Base-by-base conservation (phyloP, 768 basidiomycete species). In the Paxillus involutus region DNA sequence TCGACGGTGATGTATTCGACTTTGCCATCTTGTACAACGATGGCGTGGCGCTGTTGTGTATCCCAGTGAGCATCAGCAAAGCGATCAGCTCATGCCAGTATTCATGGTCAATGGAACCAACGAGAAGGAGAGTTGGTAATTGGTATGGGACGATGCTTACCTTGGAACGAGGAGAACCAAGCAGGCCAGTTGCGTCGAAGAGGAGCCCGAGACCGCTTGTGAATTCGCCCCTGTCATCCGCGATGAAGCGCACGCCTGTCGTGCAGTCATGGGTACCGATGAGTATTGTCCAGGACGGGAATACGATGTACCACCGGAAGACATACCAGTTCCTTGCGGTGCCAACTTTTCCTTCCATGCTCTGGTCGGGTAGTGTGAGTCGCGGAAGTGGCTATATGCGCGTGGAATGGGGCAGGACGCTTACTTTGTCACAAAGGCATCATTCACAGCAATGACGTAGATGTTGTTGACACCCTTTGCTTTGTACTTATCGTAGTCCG, bases 401-500 rank as follows among this genome's bases (percentile, higher is more conserved):
- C 39, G 39, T 45, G 26, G 13, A 41, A 55, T 10, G 9, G 16
- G 37, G 13, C 4, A 24, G 30, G 1, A n/a, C 11, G 8, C 48
- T 16, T 61, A 75, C 51, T 84, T 80, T 53, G 78, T 82, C 43
- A 89, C 87, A 62, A 88, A 94, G 7, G 79, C 77, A 65, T 95
- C 92, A 67, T 94, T 94, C 52, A 90, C 85, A 24, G 84, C 75
- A 51, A 94, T 71, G 51, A 94, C 80, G 57, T 84, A 87, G 56
- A 91, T 80, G 48, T 81, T 77, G 55, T 82, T 79, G 63, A 92
- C 73, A 11, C 89, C 92, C 70, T 91, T 93, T 3, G 75, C 80
- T 72, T 84, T 85, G 81, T 89, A 89, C 64, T 85, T 75, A 13
- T 85, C 79, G 68, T 81, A 87, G 49, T 78, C 77, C 51, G 78